phyloP scores from a whole-genome alignment of 2,329 filamentous ascomycete genomes.

The Colletotrichum sp. region DNA sequence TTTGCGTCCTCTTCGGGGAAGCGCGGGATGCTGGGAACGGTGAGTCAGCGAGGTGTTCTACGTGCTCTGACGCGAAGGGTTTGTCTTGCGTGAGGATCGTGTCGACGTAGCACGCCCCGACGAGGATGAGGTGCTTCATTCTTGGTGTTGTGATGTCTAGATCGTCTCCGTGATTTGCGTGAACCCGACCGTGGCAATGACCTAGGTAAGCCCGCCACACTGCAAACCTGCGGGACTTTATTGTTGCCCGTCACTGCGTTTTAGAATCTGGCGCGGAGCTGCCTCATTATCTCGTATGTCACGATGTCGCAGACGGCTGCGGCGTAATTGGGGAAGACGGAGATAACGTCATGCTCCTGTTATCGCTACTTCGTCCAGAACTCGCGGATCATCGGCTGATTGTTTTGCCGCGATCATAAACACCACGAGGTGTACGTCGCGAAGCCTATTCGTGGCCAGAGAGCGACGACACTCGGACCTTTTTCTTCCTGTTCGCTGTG shows the following conservation, averaged over 20 bases:
- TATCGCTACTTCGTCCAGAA: background rate
- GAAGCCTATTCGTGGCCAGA: background rate
- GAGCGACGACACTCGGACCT: background rate
- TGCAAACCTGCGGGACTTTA: background rate
- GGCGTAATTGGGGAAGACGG: background rate
- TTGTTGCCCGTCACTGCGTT: background rate
- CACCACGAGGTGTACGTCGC: background rate
- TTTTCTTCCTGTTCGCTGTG: background rate
- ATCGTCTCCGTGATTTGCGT: background rate
- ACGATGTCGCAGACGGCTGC: background rate
- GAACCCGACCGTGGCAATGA: background rate
- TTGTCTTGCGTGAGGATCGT: constrained; percentile 67
- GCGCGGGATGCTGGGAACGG: constrained; percentile 59
- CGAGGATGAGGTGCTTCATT: constrained; percentile 64
- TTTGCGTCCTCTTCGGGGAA: constrained; percentile 77
- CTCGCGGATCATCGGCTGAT: background rate
- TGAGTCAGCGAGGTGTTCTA: background rate
- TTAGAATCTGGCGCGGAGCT: background rate
- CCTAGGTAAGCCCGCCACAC: background rate
- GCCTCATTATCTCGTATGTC: background rate
- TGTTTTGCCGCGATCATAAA: background rate
- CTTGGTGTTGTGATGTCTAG: background rate
- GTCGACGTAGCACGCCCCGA: constrained; percentile 74
- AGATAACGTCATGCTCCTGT: background rate
- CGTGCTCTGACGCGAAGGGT: constrained; percentile 21